Evolutionary conservation across 2,329 filamentous ascomycete genomes (phyloP), one percentile per base, ranked within the genome.

Genomic region (Chaetomium strumarium): DNA sequence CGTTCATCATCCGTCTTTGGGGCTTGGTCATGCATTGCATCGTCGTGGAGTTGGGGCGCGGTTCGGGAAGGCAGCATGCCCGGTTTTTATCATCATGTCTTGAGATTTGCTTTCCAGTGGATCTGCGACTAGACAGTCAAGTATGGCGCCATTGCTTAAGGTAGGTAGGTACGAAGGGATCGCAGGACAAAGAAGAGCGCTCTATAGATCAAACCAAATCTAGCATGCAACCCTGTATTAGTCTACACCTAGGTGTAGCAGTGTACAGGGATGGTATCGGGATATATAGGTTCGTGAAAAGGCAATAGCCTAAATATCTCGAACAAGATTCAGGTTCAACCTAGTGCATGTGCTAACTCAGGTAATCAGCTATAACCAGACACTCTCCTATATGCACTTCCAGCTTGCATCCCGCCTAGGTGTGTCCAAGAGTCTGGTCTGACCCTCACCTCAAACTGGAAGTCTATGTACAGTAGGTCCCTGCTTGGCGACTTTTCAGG

Each of bases 21-120:
- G n/a, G 33, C 38, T 34, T 44, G 45, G 41, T 43, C 43, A 51
- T 51, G 51, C 56, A 58, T 56, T 51, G 51, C 56, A 58, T 56
- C n/a, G 17, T 40, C 41, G n/a, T 36, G 53, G 56, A 48, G 56
- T 58, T 58, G 5, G n/a, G 46, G 40, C 17, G 41, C 51, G 33
- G 31, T 19, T 31, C 12, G 48, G 40, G 39, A 38, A 41, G 44
- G 33, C 12, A 31, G 13, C 13, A 45, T 16, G 19, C 24, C 33
- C n/a, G 31, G 34, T 37, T 16, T 33, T 33, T 12, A 7, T 33
- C 7, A 8, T 37, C 34, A 37, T 8, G 10, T 34, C 33, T 34
- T 34, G 33, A 14, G 12, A 8, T 16, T 37, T 14, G 4, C 14
- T 14, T n/a, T n/a, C 14, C 2, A n/a, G 30, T n/a, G 34, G 33